These are phyloP conservation scores for Ilex paraguariensis DNA, from an alignment of 305 asterid genomes.

Conservation along the genomic window DNA sequence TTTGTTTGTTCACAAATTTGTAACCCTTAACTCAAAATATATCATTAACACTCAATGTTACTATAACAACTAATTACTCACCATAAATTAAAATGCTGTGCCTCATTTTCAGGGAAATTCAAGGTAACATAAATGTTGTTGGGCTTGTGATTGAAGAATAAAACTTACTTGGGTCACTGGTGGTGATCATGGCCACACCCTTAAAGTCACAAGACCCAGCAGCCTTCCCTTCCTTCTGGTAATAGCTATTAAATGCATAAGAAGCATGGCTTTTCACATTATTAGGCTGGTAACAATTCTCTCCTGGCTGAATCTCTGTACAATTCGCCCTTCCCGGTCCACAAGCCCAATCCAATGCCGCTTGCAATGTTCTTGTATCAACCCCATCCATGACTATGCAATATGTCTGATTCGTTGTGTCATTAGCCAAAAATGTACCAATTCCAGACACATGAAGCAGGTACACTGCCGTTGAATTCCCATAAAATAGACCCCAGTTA, in stretches of 20 bases:
- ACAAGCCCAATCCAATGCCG: constrained; percentile 98
- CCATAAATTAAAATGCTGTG: not conserved
- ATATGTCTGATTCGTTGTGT: constrained; percentile 81
- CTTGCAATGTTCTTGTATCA: constrained; percentile 69
- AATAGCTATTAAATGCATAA: constrained; percentile 86
- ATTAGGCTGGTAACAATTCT: constrained; percentile 89
- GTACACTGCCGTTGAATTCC: constrained; percentile 82
- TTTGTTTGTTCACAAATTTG: not conserved
- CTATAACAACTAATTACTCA: too few relatives aligned
- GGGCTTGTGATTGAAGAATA: constrained; percentile 1
- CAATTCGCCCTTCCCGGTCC: constrained; percentile 98
- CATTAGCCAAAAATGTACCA: constrained; percentile 90
- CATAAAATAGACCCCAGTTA: constrained; percentile 89
- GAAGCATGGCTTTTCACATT: constrained; percentile 85
- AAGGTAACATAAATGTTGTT: not conserved
- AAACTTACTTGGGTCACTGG: constrained; percentile 94
- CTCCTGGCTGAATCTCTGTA: constrained; percentile 92
- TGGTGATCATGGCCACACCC: constrained; percentile 94
- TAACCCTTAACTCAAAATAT: not conserved
- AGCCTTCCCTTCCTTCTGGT: constrained; percentile 69
- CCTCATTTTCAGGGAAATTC: not conserved
- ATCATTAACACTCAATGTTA: not conserved
- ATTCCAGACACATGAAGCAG: constrained; percentile 91
- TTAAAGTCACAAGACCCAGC: constrained; percentile 90
- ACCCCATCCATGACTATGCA: constrained; percentile 69